phyloP scores from a whole-genome alignment of 176 grass and related monocot genomes.

The Phoenix roebelenii region DNA sequence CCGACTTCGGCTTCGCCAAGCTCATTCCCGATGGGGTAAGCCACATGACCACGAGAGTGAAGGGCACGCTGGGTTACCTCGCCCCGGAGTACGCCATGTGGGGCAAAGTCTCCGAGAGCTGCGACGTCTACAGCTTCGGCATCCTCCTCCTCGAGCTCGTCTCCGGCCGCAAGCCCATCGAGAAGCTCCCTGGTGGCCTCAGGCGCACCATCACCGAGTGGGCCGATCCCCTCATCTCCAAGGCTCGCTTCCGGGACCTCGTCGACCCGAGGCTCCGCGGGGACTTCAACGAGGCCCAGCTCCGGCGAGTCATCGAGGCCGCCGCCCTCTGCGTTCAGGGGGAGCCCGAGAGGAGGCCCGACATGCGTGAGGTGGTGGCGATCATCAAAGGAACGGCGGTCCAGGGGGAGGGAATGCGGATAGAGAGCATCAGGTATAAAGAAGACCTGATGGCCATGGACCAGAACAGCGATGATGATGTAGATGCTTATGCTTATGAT shows the following conservation, averaged over 20 bases:
- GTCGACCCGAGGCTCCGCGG: not conserved
- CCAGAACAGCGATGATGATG: slow-evolving; percentile 24
- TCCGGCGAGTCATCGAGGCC: slow-evolving; percentile 5
- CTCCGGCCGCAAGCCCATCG: slow-evolving; percentile 20
- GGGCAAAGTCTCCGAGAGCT: slow-evolving; percentile 20
- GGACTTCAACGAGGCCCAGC: slow-evolving; percentile 7
- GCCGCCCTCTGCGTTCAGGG: slow-evolving; percentile 16
- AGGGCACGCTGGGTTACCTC: slow-evolving; percentile 20
- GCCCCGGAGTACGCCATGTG: slow-evolving; percentile 25
- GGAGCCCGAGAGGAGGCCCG: slow-evolving; percentile 14
- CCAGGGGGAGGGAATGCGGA: slow-evolving; percentile 17
- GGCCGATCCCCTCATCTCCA: slow-evolving; percentile 16
- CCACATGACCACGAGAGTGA: slow-evolving; percentile 21
- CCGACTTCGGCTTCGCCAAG: slow-evolving; percentile 26
- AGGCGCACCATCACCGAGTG: slow-evolving; percentile 24
- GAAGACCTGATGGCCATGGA: slow-evolving; percentile 47
- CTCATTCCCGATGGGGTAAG: slow-evolving; percentile 23
- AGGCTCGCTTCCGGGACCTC: slow-evolving; percentile 6
- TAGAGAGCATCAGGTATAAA: slow-evolving; percentile 44
- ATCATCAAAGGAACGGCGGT: not conserved
- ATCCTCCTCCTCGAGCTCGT: slow-evolving; percentile 27
- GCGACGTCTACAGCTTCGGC: slow-evolving; percentile 21
- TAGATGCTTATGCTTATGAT: not conserved
- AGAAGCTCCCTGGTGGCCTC: slow-evolving; percentile 16
- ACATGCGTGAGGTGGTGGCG: slow-evolving; percentile 15